Evolutionary conservation across 2,329 filamentous ascomycete species (phyloP).

Genomic region (Macrophomina tecta): DNA sequence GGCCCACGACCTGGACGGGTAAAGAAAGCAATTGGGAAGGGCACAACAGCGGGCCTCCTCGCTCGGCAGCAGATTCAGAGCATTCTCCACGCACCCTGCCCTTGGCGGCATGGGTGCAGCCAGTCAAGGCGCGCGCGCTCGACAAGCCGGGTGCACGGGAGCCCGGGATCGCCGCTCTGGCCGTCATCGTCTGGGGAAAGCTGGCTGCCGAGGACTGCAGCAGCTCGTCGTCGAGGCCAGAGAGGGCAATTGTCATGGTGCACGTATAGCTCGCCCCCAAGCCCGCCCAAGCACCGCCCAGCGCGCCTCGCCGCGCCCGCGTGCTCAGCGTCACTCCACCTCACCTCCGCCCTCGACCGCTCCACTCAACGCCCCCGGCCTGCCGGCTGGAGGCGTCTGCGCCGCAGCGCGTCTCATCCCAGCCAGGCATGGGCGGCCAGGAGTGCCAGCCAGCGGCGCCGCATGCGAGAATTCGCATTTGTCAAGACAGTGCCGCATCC

Average conservation of each 20-base stretch:
- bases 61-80: constrained; percentile 16
- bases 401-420: constrained; percentile 21
- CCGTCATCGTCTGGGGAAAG: constrained; percentile 28
- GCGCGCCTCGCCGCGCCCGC: constrained; percentile 7
- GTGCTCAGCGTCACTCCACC: constrained; percentile 18
- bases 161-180: constrained; percentile 24
- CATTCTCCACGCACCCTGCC: constrained; percentile 22
- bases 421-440: constrained; percentile 3
- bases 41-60: background rate
- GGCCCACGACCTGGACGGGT: constrained; percentile 4
- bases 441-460: constrained; percentile 2
- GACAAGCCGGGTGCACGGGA: constrained; percentile 24
- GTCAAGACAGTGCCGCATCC: constrained; percentile 3
- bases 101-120: background rate
- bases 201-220: constrained; percentile 18
- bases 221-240: background rate
- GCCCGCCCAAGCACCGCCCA: constrained; percentile 17
- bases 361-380: constrained; percentile 2
- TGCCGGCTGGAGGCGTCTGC: background rate
- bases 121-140: constrained; percentile 3
- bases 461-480: constrained; percentile 21
- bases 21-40: constrained; percentile 20
- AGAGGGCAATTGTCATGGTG: constrained; percentile 7
- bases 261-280: constrained; percentile 4
- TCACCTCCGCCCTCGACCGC: background rate